Percentiles rank a stretch among this genome's conserved stretches.
Evolutionary conservation across 1,139 yeast species (phyloP).

Genomic region (Pichia sp.): DNA sequence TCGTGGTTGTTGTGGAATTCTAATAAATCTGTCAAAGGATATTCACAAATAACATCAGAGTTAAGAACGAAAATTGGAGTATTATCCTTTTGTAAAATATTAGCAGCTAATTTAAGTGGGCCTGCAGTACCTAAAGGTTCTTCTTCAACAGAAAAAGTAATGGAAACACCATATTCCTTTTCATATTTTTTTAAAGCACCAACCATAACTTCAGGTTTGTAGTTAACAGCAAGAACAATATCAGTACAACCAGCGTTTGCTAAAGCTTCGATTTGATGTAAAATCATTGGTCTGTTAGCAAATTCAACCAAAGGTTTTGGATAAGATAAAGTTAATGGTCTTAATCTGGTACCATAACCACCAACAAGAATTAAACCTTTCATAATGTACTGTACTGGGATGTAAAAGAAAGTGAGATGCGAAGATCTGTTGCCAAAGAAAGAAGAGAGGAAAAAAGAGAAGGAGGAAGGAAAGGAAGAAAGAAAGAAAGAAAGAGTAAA

Average conservation of each 20-base stretch:
- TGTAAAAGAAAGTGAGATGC: neutral
- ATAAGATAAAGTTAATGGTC: constrained; percentile 93
- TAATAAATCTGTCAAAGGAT: constrained; percentile 90
- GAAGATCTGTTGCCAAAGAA: constrained; percentile 12
- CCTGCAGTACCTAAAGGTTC: constrained; percentile 99
- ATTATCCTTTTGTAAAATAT: constrained; percentile 86
- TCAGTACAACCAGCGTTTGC: constrained; percentile 99
- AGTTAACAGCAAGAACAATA: constrained; percentile 96
- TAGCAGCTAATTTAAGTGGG: constrained; percentile 95
- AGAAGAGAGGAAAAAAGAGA: constrained; percentile 1
- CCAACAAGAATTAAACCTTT: constrained; percentile 98
- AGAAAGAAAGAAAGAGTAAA: neutral
- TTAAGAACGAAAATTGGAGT: constrained; percentile 96
- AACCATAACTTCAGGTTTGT: constrained; percentile 99
- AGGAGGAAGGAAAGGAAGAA: neutral
- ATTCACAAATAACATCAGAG: constrained; percentile 98
- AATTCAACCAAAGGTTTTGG: constrained; percentile 99
- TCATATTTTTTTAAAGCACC: constrained; percentile 91
- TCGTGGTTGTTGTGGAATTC: constrained; percentile 93
- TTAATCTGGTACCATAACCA: constrained; percentile 99
- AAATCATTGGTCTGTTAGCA: constrained; percentile 95
- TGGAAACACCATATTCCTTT: constrained; percentile 85
- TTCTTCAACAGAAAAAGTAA: constrained; percentile 97
- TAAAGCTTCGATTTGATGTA: constrained; percentile 96
- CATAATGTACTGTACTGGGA: constrained; percentile 40